phyloP scores from a whole-genome alignment of 768 basidiomycete genomes.

The Galerina marginata region DNA sequence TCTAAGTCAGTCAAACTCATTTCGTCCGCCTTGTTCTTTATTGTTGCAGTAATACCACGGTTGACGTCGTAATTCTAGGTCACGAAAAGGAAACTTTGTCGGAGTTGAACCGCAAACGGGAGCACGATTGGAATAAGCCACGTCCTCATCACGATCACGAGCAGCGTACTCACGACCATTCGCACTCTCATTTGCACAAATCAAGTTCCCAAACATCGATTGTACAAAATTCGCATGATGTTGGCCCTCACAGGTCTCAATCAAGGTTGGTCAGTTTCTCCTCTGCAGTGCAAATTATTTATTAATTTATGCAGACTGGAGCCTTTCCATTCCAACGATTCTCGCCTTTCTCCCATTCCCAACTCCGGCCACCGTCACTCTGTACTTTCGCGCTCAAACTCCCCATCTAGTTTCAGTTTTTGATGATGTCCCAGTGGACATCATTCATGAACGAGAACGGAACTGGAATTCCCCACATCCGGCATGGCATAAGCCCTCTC shows the following conservation, averaged over 20 bases:
- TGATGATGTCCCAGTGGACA: constrained; percentile 35
- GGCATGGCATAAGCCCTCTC: constrained; percentile 45
- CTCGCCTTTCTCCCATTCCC: no score
- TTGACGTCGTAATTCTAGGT: background rate
- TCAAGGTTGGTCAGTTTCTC: background rate
- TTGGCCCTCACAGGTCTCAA: background rate
- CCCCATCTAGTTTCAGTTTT: constrained; percentile 45
- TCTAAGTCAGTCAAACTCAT: background rate
- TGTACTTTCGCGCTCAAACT: constrained; percentile 40
- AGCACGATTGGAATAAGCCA: background rate
- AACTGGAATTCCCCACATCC: constrained; percentile 77
- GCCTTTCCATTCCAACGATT: no score
- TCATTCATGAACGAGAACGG: constrained; percentile 54
- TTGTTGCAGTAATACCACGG: background rate
- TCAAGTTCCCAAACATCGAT: background rate
- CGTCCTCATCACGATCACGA: background rate
- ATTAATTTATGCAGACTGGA: no score
- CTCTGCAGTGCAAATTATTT: no score
- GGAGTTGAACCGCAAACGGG: background rate
- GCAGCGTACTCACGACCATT: background rate
- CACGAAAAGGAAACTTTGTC: background rate
- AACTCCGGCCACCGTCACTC: background rate
- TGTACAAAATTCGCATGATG: background rate
- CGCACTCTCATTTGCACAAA: background rate
- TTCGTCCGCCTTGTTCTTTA: background rate